Evolutionary conservation across 768 basidiomycete species (phyloP).

Genomic region (Pisolithus sp.): DNA sequence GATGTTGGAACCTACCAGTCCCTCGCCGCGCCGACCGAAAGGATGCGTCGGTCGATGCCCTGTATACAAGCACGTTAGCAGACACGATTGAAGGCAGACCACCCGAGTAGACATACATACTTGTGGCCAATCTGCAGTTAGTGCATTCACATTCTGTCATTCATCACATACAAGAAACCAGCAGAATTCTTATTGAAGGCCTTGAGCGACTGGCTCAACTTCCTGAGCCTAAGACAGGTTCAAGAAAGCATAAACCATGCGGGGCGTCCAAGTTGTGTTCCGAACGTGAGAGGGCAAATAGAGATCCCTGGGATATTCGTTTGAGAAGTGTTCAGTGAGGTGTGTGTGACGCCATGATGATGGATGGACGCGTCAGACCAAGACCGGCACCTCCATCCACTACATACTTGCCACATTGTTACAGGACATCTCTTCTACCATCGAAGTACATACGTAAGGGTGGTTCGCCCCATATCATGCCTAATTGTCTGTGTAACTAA

Average conservation of each 20-base stretch:
- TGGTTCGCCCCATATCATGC: too few relatives aligned
- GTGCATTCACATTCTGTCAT: conserved; percentile 93
- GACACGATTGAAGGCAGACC: not conserved
- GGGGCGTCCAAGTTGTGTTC: conserved; percentile 63
- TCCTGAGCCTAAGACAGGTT: conserved; percentile 69
- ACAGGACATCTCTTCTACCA: too few relatives aligned
- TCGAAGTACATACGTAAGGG: too few relatives aligned
- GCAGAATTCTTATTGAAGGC: conserved; percentile 92
- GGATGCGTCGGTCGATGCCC: conserved; percentile 57
- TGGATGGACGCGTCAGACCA: not conserved
- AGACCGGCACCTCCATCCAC: too few relatives aligned
- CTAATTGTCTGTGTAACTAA: too few relatives aligned
- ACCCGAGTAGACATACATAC: too few relatives aligned
- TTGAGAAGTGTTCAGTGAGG: conserved; percentile 78
- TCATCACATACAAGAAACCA: conserved; percentile 85
- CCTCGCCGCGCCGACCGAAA: conserved; percentile 53
- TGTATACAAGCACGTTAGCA: conserved; percentile 15
- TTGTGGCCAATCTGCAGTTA: conserved; percentile 92
- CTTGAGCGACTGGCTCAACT: conserved; percentile 67
- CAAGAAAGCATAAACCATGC: conserved; percentile 79
- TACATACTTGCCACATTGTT: too few relatives aligned
- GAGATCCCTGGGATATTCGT: conserved; percentile 86
- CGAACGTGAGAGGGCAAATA: conserved; percentile 82
- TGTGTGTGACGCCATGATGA: conserved; percentile 26
- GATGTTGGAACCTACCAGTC: conserved; percentile 40